phyloP scores from a whole-genome alignment of 225 moss, liverwort and hornwort genomes.

The Asterella californica region DNA sequence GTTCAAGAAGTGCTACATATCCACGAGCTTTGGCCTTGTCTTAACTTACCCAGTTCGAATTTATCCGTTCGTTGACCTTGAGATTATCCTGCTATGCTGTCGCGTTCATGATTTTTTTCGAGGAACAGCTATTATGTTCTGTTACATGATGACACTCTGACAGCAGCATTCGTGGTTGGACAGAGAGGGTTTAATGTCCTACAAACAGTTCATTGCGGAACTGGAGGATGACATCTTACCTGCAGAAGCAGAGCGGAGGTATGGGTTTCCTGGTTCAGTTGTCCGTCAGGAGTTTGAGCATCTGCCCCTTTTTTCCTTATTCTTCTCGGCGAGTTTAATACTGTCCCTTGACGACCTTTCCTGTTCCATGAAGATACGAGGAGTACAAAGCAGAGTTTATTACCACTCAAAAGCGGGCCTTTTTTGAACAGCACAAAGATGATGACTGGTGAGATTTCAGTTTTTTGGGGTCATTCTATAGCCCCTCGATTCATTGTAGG shows the following conservation, averaged over 20 bases:
- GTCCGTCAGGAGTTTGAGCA: neutral
- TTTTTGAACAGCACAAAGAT: slow-evolving; percentile 96
- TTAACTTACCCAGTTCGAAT: too few relatives aligned
- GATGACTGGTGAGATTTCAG: slow-evolving; percentile 72
- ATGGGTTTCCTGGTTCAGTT: neutral
- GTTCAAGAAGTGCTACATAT: neutral
- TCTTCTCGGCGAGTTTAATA: neutral
- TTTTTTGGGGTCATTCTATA: neutral
- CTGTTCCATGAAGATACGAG: slow-evolving; percentile 61
- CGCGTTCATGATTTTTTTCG: neutral
- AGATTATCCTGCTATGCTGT: neutral
- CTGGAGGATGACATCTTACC: slow-evolving; percentile 96
- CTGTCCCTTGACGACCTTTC: neutral
- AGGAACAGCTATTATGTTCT: too few relatives aligned
- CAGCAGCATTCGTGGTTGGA: slow-evolving; percentile 1
- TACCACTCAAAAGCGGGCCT: slow-evolving; percentile 87
- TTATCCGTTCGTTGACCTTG: neutral
- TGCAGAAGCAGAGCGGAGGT: slow-evolving; percentile 98
- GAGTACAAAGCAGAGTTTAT: slow-evolving; percentile 97
- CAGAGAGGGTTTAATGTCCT: slow-evolving; percentile 99
- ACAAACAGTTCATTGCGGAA: slow-evolving; percentile 98
- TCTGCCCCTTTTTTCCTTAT: neutral
- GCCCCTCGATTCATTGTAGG: neutral
- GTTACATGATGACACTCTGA: neutral
- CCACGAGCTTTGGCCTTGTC: neutral